Conservation (phyloP, 169 alveolate species). For the Plasmodium malariae region DNA sequence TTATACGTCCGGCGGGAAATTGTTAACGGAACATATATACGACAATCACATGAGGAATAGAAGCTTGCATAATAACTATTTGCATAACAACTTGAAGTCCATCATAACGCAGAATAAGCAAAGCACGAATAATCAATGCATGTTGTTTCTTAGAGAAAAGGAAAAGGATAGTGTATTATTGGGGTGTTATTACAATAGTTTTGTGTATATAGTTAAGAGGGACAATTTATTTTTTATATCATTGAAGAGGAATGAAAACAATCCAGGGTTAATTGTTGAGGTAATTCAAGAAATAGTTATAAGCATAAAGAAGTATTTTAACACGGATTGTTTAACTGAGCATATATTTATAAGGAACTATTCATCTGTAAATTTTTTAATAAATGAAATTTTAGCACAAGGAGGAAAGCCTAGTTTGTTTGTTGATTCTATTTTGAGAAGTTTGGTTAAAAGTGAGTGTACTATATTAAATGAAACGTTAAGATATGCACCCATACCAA, state of each 20-base stretch:
- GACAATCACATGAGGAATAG: not conserved
- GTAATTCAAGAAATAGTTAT: constrained; percentile 51
- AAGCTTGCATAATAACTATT: too few species aligned
- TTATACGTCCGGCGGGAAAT: constrained; percentile 10
- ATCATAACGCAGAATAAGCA: too few species aligned
- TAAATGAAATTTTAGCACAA: constrained; percentile 66
- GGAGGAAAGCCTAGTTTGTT: constrained; percentile 58
- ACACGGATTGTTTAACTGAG: constrained; percentile 15
- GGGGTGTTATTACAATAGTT: too few species aligned
- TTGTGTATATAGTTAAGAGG: constrained; percentile 23
- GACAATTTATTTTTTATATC: constrained; percentile 32
- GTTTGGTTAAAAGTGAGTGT: constrained; percentile 21
- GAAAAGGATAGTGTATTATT: too few species aligned
- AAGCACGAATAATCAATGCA: too few species aligned
- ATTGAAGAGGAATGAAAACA: constrained; percentile 36
- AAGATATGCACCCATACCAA: constrained; percentile 19
- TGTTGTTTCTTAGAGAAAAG: too few species aligned
- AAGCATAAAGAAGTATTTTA: constrained; percentile 55
- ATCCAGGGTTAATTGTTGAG: constrained; percentile 52
- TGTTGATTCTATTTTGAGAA: constrained; percentile 49
- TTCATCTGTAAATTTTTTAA: constrained; percentile 51
- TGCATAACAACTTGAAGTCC: too few species aligned
- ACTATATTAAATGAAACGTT: constrained; percentile 52
- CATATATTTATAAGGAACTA: constrained; percentile 37
- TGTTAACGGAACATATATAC: constrained; percentile 26